Percentiles rank a stretch among this genome's conserved stretches.
Conservation (phyloP, 805 yeast species). For the Scheffersomyces coipomensis region DNA sequence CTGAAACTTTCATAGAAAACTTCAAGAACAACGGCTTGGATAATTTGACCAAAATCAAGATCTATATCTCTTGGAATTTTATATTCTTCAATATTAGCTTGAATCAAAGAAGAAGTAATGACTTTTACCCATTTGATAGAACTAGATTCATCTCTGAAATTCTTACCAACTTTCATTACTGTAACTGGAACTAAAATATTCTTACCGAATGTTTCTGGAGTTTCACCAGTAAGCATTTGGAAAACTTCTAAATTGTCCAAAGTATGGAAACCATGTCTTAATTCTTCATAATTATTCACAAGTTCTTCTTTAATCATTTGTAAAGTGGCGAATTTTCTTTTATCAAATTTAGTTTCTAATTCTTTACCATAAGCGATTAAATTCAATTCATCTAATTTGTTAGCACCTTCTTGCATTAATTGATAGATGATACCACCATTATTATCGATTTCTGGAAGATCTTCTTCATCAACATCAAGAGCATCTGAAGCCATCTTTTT, state of each 20-base stretch:
- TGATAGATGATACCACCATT: constrained; percentile 81
- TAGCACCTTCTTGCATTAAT: constrained; percentile 67
- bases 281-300: constrained; percentile 83
- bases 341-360: constrained; percentile 68
- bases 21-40: constrained; percentile 73
- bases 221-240: constrained; percentile 87
- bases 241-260: constrained; percentile 73
- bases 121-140: constrained; percentile 41
- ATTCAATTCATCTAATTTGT: constrained; percentile 79
- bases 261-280: constrained; percentile 67
- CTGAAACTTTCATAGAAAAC: constrained; percentile 74
- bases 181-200: constrained; percentile 78
- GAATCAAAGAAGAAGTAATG: constrained; percentile 40
- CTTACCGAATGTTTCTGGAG: constrained; percentile 60
- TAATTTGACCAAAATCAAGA: constrained; percentile 67
- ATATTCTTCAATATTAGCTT: constrained; percentile 44
- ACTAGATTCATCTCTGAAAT: constrained; percentile 49
- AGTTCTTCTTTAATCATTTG: constrained; percentile 85
- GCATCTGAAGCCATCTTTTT: constrained; percentile 99
- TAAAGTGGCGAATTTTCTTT: constrained; percentile 73
- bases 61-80: constrained; percentile 45
- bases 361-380: constrained; percentile 92
- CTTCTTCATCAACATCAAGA: constrained; percentile 92
- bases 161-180: constrained; percentile 68
- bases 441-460: constrained; percentile 72